Evolutionary conservation across 306 rosid genomes (phyloP), one percentile per base, ranked within the genome.

Genomic region (Casuarina cunninghamiana): DNA sequence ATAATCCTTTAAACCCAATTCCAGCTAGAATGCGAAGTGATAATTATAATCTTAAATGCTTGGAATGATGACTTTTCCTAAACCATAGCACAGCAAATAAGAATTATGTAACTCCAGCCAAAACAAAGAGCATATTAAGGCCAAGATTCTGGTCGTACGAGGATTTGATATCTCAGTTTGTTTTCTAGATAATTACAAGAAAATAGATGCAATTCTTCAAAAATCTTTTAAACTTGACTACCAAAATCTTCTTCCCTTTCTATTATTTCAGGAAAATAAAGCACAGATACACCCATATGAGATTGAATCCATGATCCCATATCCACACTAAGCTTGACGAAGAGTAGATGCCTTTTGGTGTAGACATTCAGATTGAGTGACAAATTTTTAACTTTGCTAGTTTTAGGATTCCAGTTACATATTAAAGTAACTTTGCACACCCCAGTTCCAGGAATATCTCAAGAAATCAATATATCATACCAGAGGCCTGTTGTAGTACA

Each of bases 401-500:
- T 72, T 75, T 48, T 17, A 53, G 26, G 55, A 67, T 71, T 83
- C 35, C 72, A 60, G 70, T 32, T 26, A 42, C 41, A 48, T 41
- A 58, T 76, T 73, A 66, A 9, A 66, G 42, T 15, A 66, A 39
- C 71, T 66, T 39, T 66, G 71, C 15, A 41, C 0, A 5, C 71
- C 32, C 50, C 17, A 19, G 72, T 55, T 42, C 35, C 39, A 48
- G 42, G 48, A 70, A 45, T 48, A 70, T 70, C 43, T 46, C 49
- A 66, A 42, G 35, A 75, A 54, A 77, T 72, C 51, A 43, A 37
- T 26, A 76, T 70, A 78, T 72, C 85, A 68, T 90, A 95, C 97
- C 93, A 42, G 97, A 84, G 57, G 99, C 99, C 85, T 91, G 96
- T 75, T 85, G 87, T 57, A 95, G 96, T 75, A 83, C 88, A 62